Conservation (phyloP, 2,329 filamentous ascomycete genomes). For the Plenodomus biglobosus region DNA sequence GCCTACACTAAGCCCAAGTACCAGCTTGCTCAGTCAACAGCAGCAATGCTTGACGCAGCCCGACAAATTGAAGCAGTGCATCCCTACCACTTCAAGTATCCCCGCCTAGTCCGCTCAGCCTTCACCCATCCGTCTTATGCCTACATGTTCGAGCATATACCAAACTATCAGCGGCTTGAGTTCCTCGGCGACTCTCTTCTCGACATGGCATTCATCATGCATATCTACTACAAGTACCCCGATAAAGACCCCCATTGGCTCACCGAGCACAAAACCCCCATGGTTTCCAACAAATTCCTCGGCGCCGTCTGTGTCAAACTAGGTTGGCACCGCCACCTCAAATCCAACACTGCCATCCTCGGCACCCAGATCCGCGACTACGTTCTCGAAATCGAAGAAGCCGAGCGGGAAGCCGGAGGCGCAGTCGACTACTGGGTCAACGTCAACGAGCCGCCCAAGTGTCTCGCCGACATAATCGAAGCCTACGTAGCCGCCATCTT, state of each 20-base stretch:
- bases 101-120: slow-evolving; percentile 76
- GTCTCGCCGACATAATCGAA: slow-evolving; percentile 84
- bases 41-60: slow-evolving; percentile 69
- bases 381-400: slow-evolving; percentile 60
- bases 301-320: slow-evolving; percentile 78
- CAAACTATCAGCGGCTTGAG: slow-evolving; percentile 86
- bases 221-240: slow-evolving; percentile 76
- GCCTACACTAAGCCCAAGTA: slow-evolving; percentile 71
- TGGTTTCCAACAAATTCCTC: slow-evolving; percentile 95
- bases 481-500: slow-evolving; percentile 88
- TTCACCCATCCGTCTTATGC: slow-evolving; percentile 88
- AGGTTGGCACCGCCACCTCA: slow-evolving; percentile 73
- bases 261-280: slow-evolving; percentile 99
- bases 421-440: slow-evolving; percentile 68
- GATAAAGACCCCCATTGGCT: slow-evolving; percentile 90
- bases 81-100: slow-evolving; percentile 70
- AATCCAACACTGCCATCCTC: slow-evolving; percentile 55
- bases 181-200: slow-evolving; percentile 89
- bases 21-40: slow-evolving; percentile 64
- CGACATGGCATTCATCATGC: slow-evolving; percentile 81
- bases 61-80: slow-evolving; percentile 62
- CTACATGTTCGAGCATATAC: slow-evolving; percentile 72
- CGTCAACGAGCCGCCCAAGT: slow-evolving; percentile 66
- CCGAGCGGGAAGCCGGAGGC: slow-evolving; percentile 52
- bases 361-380: slow-evolving; percentile 55